Evolutionary conservation across 2,329 filamentous ascomycete genomes (phyloP).

Genomic region (Pseudocercospora cruenta): DNA sequence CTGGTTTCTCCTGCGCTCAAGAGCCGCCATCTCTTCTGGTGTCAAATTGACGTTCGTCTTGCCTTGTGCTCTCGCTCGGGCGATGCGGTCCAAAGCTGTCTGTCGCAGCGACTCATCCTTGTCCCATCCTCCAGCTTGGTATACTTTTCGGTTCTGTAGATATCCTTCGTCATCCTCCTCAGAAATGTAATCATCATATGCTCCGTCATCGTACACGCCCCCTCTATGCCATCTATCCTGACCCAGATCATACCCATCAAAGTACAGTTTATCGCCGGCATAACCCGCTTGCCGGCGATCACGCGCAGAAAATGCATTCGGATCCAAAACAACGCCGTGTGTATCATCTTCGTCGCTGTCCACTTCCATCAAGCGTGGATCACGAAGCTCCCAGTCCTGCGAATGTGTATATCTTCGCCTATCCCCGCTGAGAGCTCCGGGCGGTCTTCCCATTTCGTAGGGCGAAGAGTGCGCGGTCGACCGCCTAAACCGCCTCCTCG

Average conservation of each 20-base stretch:
- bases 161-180: slow-evolving; percentile 54
- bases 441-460: slow-evolving; percentile 98
- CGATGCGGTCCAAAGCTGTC: slow-evolving; percentile 77
- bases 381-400: slow-evolving; percentile 50
- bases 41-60: slow-evolving; percentile 79
- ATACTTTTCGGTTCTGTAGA: slow-evolving; percentile 46
- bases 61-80: slow-evolving; percentile 74
- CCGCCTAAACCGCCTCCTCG: slow-evolving; percentile 99
- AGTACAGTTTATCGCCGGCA: slow-evolving; percentile 52
- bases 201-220: slow-evolving; percentile 50
- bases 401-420: slow-evolving; percentile 50
- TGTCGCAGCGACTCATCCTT: slow-evolving; percentile 77
- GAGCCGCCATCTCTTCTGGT: slow-evolving; percentile 76
- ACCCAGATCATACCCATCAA: slow-evolving; percentile 53
- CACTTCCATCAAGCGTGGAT: slow-evolving; percentile 57
- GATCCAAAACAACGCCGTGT: slow-evolving; percentile 49
- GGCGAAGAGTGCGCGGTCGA: slow-evolving; percentile 94
- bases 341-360: slow-evolving; percentile 58
- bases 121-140: slow-evolving; percentile 63
- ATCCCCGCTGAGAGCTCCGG: slow-evolving; percentile 65
- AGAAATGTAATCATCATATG: slow-evolving; percentile 48
- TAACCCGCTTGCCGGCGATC: slow-evolving; percentile 35
- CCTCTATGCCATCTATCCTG: slow-evolving; percentile 43
- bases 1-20: slow-evolving; percentile 58
- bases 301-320: slow-evolving; percentile 39